Evolutionary conservation across 768 basidiomycete species (phyloP), one percentile per base, ranked within the genome.

Genomic region (Mycena alexandri): DNA sequence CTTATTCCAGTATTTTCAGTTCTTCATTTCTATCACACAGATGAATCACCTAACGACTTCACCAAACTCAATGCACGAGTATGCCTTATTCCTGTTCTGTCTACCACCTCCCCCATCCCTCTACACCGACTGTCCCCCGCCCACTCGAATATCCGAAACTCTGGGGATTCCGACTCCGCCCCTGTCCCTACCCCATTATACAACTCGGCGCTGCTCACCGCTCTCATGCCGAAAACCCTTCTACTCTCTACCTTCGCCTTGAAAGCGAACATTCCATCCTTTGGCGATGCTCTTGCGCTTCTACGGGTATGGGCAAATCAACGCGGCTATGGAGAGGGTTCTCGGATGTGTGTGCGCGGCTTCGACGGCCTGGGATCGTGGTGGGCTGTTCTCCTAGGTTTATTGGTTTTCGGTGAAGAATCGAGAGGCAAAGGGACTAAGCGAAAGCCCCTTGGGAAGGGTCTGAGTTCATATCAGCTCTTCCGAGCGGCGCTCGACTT

Each of bases 301-400:
- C 86, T 98, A 17, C 87, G 94, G 12, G 86, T 96, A 17, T 99
- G 98, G 98, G 94, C 93, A 1, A 89, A 90, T 55, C 92, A 96
- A 72, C 84, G 96, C 46, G 95, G 95, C 0, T 95, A 91, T 70
- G 85, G 88, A 3, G 83, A 85, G 67, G 88, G 90, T 13, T 76
- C 79, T 5, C 78, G 82, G 46, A 74, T 87, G 67, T 90, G 88
- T 71, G 81, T 93, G 5, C 81, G 85, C 17, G 93, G 93, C 17
- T 96, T 91, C 74, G 92, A 89, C 73, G 85, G 84, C 9, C 81
- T 84, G 24, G 93, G 93, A 0, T 74, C 82, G 5, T 91, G 84
- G 86, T 95, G 94, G 94, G 79, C 80, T 50, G 85, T 85, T 0
- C 69, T 95, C 1, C 76, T 95, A 25, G 87, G 84, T 34, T 70